Base-by-base conservation (phyloP, 352 stramenopile species). In the Phytopythium kandeliae region DNA sequence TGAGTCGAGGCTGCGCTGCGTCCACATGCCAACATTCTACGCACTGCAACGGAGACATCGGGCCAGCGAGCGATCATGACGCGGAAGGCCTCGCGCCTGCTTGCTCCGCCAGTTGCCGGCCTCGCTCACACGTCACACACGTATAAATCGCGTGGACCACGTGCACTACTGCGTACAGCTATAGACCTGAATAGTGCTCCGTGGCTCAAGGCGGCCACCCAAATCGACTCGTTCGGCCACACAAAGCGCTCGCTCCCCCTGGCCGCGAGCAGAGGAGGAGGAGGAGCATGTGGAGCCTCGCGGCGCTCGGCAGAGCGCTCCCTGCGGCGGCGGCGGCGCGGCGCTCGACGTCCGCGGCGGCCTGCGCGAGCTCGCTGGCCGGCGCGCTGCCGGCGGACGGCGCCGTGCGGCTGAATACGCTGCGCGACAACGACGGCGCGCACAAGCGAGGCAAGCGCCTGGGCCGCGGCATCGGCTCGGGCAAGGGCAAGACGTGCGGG, bases 401-500 rank as follows among this genome's bases (percentile, higher is more conserved):
- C 44, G 63, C 60, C 44, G 81, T 85, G 34, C 79, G 82, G 40
- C 82, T 96, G 35, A 96, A 96, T 69, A 94, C 71, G 47, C 58
- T 96, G 57, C 67, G 65, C 36, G 86, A 96, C 60, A 94, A 96
- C 51, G 79, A 90, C 28, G 86, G 86, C 40, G 82, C 86, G 22
- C 79, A 86, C 66, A 95, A 96, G 72, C 83, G 91, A 51, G 67
- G 59, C 55, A 97, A 97, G 70, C 89, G 89, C 48, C 67, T 97
- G 34, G 94, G 94, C 59, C 79, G 93, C 41, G 94, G 93, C 49
- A 96, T 95, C 51, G 93, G 94, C 44, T 97, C 87, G 0, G 92
- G 92, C 60, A 89, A 88, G 57, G 94, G 94, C 51, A 98, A 98
- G 69, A 99, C 96, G 10, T 97, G 73, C 28, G 96, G 96, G 11